Evolutionary conservation across 768 basidiomycete genomes (phyloP).

Genomic region (Boletus rubroflammeus): DNA sequence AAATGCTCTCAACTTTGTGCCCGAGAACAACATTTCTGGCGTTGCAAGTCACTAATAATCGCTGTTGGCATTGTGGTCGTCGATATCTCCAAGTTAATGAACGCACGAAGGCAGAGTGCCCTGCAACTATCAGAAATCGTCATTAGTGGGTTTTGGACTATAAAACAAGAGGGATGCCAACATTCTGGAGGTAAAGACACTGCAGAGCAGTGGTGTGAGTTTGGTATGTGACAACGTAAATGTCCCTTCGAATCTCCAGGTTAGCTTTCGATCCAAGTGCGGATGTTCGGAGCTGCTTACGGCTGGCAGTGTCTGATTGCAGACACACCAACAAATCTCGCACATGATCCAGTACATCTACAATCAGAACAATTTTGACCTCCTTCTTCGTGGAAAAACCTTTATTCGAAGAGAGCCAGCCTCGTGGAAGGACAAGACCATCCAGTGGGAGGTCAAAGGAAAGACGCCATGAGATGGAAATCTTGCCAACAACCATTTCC

Average conservation of each 20-base stretch:
- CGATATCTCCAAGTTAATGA: too few relatives aligned
- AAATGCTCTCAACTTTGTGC: too few relatives aligned
- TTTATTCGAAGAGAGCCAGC: conserved; percentile 39
- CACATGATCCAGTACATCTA: conserved; percentile 16
- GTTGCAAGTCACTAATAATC: too few relatives aligned
- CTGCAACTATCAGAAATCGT: conserved; percentile 38
- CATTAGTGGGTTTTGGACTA: neutral
- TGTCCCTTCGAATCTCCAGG: conserved; percentile 3
- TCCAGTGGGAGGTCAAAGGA: conserved; percentile 31
- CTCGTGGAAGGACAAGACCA: conserved; percentile 48
- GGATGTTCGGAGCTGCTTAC: too few relatives aligned
- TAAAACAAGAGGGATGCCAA: conserved; percentile 27
- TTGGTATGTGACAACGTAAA: conserved; percentile 1
- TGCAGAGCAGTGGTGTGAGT: conserved; percentile 21
- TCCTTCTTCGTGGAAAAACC: conserved; percentile 15
- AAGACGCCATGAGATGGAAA: conserved; percentile 36
- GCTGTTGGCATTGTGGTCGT: too few relatives aligned
- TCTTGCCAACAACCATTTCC: conserved; percentile 44
- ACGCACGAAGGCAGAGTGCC: conserved; percentile 45
- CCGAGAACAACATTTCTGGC: too few relatives aligned
- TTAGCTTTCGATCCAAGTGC: too few relatives aligned
- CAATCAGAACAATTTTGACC: neutral
- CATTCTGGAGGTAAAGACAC: conserved; percentile 46
- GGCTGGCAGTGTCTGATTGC: too few relatives aligned
- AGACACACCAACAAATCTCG: conserved; percentile 28